Evolutionary conservation across 1,284 basidiomycete species (phyloP), one percentile per base, ranked within the genome.

Genomic region (Caloboletus inedulis): DNA sequence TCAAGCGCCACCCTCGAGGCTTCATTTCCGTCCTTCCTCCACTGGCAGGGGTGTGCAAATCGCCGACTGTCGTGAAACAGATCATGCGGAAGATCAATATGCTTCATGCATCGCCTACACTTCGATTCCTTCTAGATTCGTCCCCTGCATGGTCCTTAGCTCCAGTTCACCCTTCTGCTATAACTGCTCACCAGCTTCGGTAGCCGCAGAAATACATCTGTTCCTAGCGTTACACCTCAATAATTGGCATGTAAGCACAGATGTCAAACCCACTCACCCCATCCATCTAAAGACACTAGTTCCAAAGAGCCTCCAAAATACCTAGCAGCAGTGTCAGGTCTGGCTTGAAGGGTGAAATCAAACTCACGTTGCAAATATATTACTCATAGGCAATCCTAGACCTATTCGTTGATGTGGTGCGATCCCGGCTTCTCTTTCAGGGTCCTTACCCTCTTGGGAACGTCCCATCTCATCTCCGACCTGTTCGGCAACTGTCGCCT

Each of bases 231-330:
- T 31, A 42, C 33, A 30, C 29, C 10, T 52, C 23, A 41, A 1
- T 29, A 4, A 21, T 21, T 21, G 33, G 31, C 36, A 30, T 16
- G 2, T 10, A 5, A n/a, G n/a, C 30, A 35, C 43, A 47, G n/a
- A 23, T 19, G 43, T 31, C 23, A 34, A 30, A 34, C 47, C 33
- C 14, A 68, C 78, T 58, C 67, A 88, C 89, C 89, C 80, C 87
- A 91, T 51, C 90, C 89, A 63, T 94, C 87, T 62, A 93, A 63
- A 21, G 89, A 88, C 14, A 91, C 80, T n/a, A 94, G 72, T 56
- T 90, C 85, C 43, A 94, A 66, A 4, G 85, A 88, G 3, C 91
- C 91, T 27, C 91, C 91, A 59, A 89, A 89, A 68, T 90, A 89
- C 43, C 85, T 88, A 59, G 14, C 34, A 40, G n/a, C 37, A 25